These are phyloP conservation scores for Ceratocystiopsis brevicomis DNA, from an alignment of 2,329 filamentous ascomycete species.

Conservation along the genomic window DNA sequence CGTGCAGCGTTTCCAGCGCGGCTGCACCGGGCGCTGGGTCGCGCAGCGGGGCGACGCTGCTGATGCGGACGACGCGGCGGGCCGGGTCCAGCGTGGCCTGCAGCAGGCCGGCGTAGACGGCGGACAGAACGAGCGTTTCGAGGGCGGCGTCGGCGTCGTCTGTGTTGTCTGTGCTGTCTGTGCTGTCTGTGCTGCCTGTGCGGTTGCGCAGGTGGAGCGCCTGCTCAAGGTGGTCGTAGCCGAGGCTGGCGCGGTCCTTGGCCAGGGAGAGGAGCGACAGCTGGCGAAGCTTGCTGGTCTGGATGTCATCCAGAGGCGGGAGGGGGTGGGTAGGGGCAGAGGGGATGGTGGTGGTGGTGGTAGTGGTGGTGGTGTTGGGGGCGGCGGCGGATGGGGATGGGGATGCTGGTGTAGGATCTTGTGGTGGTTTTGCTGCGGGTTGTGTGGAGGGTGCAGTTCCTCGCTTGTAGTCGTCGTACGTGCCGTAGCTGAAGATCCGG, in stretches of 20 bases:
- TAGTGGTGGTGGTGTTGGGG: neutral
- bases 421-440: neutral
- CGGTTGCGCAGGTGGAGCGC: slow-evolving; percentile 47
- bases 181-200: slow-evolving; percentile 26
- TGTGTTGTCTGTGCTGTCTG: neutral
- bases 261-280: slow-evolving; percentile 74
- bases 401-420: neutral
- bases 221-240: slow-evolving; percentile 49
- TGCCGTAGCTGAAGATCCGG: slow-evolving; percentile 82
- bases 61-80: slow-evolving; percentile 54
- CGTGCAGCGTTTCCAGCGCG: slow-evolving; percentile 48
- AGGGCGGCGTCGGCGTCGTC: slow-evolving; percentile 21
- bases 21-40: slow-evolving; percentile 60
- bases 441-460: neutral
- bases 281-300: slow-evolving; percentile 73
- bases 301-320: slow-evolving; percentile 51
- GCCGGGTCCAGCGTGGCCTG: slow-evolving; percentile 68
- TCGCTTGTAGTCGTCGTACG: slow-evolving; percentile 54
- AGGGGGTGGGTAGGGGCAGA: slow-evolving; percentile 19
- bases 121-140: slow-evolving; percentile 70
- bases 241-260: slow-evolving; percentile 45
- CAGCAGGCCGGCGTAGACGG: slow-evolving; percentile 72
- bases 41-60: slow-evolving; percentile 65
- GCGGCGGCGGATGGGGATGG: neutral
- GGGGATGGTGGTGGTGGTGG: slow-evolving; percentile 13